phyloP scores from a whole-genome alignment of 1,284 basidiomycete genomes.

The Boletus semigastroideus region DNA sequence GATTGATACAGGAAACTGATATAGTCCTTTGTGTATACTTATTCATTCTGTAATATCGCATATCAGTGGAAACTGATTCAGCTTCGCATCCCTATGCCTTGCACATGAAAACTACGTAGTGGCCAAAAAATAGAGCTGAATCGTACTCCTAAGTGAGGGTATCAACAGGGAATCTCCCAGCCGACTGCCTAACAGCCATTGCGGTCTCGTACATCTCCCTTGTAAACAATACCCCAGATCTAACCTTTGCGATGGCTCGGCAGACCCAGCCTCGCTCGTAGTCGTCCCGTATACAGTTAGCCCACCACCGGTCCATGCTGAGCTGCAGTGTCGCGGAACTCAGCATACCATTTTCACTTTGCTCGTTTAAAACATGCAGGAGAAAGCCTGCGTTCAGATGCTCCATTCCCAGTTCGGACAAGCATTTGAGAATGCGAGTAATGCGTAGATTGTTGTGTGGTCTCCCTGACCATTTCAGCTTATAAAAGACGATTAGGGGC shows the following conservation, averaged over 20 bases:
- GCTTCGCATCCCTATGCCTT: not conserved
- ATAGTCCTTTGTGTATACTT: slow-evolving; percentile 8
- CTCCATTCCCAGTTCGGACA: slow-evolving; percentile 68
- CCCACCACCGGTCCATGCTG: slow-evolving; percentile 80
- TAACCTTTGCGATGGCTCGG: slow-evolving; percentile 47
- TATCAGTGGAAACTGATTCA: not conserved
- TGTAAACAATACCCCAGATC: slow-evolving; percentile 50
- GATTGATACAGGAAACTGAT: slow-evolving; percentile 5
- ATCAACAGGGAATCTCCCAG: slow-evolving; percentile 15
- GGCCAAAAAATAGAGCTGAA: not conserved
- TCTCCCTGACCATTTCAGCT: slow-evolving; percentile 41
- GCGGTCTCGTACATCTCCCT: slow-evolving; percentile 53
- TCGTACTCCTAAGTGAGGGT: not conserved
- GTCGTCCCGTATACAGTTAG: slow-evolving; percentile 64
- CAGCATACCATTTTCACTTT: slow-evolving; percentile 58
- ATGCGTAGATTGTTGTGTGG: slow-evolving; percentile 77
- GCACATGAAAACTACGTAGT: not conserved
- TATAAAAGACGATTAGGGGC: not conserved
- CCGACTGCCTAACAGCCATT: slow-evolving; percentile 38
- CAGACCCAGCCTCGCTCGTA: slow-evolving; percentile 57
- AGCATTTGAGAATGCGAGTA: slow-evolving; percentile 73
- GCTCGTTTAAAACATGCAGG: slow-evolving; percentile 67
- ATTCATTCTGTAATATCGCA: slow-evolving; percentile 18
- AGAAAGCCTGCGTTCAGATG: slow-evolving; percentile 65
- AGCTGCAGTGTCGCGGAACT: slow-evolving; percentile 46